Conservation (phyloP, 805 yeast genomes). For the Nematodospora valgi region DNA sequence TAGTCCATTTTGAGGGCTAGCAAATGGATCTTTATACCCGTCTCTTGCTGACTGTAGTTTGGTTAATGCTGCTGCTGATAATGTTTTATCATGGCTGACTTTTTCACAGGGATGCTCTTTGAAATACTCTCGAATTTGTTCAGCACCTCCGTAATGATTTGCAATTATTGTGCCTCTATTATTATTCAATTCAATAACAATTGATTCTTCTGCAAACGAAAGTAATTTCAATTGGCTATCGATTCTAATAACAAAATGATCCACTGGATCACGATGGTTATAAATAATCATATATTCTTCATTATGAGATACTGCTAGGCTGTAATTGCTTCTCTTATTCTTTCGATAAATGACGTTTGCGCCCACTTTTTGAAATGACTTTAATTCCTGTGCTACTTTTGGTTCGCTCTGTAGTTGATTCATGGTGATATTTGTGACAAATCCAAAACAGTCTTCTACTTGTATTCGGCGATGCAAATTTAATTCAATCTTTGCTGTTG, state of each 20-base stretch:
- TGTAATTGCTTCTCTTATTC: background rate
- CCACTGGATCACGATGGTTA: constrained; percentile 8
- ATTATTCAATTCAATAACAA: constrained; percentile 12
- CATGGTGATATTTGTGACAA: background rate
- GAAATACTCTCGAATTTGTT: constrained; percentile 11
- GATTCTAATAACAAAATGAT: constrained; percentile 11
- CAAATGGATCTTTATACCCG: too few relatives aligned
- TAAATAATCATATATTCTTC: constrained; percentile 10
- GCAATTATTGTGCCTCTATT: constrained; percentile 9
- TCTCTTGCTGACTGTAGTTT: too few relatives aligned
- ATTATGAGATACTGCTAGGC: constrained; percentile 8
- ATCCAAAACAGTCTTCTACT: constrained; percentile 5
- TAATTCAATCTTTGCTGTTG: background rate
- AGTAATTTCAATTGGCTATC: constrained; percentile 10
- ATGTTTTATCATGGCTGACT: constrained; percentile 2
- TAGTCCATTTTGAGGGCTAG: too few relatives aligned
- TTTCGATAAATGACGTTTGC: background rate
- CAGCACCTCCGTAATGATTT: constrained; percentile 11
- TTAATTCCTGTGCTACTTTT: constrained; percentile 1
- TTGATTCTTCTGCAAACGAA: constrained; percentile 11
- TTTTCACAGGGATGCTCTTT: constrained; percentile 7
- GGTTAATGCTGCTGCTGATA: constrained; percentile 1
- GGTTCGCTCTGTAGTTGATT: constrained; percentile 2
- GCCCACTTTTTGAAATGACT: constrained; percentile 3
- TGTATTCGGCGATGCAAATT: background rate